Percentiles rank a stretch among this genome's conserved stretches.
These are phyloP conservation scores for Multifurca ochricompacta DNA, from an alignment of 768 basidiomycete genomes.

Conservation along the genomic window DNA sequence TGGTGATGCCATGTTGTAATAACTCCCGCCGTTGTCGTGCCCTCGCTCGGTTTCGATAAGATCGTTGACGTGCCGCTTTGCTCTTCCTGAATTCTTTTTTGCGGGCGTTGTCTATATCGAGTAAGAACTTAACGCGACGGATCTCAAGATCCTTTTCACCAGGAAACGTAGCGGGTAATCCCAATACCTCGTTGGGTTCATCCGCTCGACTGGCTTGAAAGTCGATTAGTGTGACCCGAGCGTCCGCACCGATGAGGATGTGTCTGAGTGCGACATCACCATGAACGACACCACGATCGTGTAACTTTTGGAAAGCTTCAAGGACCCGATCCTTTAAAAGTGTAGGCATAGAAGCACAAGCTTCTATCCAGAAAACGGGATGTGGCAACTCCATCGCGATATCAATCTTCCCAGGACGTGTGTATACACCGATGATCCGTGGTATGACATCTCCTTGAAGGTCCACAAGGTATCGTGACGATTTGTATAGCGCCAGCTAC, in stretches of 20 bases:
- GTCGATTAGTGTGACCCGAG: conserved; percentile 37
- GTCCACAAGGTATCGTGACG: conserved; percentile 36
- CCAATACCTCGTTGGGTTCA: conserved; percentile 27
- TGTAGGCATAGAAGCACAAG: conserved; percentile 48
- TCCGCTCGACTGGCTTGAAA: conserved; percentile 38
- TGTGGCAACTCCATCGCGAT: conserved; percentile 51
- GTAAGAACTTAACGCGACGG: conserved; percentile 47
- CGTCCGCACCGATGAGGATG: conserved; percentile 49
- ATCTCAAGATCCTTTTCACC: conserved; percentile 44
- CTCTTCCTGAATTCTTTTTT: conserved; percentile 31
- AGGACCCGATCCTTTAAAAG: conserved; percentile 46
- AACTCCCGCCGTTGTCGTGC: conserved; percentile 26
- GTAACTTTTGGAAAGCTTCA: conserved; percentile 39
- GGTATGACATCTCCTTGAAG: conserved; percentile 50
- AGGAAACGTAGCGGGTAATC: conserved; percentile 31
- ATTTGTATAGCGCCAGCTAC: conserved; percentile 47
- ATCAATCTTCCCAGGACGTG: conserved; percentile 32
- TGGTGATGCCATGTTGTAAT: conserved; percentile 23
- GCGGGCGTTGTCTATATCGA: conserved; percentile 38
- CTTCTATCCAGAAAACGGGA: conserved; percentile 52
- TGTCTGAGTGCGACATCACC: conserved; percentile 31
- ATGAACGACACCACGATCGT: conserved; percentile 29
- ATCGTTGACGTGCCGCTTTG: conserved; percentile 26
- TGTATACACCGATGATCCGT: conserved; percentile 42
- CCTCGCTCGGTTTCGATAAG: conserved; percentile 26